These are phyloP conservation scores for Tulasnella sp. DNA, from an alignment of 768 basidiomycete species.

Conservation along the genomic window DNA sequence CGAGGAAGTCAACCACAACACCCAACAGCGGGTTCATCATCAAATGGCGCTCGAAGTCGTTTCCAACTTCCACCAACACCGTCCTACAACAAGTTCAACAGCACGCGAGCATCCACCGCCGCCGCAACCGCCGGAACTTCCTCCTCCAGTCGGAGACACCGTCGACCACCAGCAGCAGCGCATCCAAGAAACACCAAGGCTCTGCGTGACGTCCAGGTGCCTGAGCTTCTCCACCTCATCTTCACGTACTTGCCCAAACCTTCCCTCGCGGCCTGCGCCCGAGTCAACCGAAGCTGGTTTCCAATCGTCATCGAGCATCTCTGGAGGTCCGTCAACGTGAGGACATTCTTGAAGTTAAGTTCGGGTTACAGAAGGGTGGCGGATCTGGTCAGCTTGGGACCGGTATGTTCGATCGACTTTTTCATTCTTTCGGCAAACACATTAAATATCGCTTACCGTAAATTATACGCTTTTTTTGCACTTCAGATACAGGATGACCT, in stretches of 20 bases:
- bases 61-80: not conserved
- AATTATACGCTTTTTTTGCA: not conserved
- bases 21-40: not conserved
- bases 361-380: not conserved
- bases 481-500: not conserved
- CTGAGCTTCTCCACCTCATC: constrained; percentile 4
- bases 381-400: not conserved
- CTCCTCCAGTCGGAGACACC: not conserved
- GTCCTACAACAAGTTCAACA: not conserved
- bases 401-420: not conserved
- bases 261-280: not conserved
- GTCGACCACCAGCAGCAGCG: not conserved
- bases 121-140: not conserved
- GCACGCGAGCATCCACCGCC: not conserved
- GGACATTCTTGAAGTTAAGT: not conserved
- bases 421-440: not conserved
- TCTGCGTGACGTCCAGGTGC: not conserved
- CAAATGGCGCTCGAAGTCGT: not conserved
- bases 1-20: not conserved
- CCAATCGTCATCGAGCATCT: constrained; percentile 5
- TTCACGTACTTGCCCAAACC: not conserved
- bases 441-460: not conserved
- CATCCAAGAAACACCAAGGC: not conserved
- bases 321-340: constrained; percentile 1
- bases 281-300: not conserved